Base-by-base conservation (phyloP, 108 stramenopile species). In the Schizochytrium sp. region DNA sequence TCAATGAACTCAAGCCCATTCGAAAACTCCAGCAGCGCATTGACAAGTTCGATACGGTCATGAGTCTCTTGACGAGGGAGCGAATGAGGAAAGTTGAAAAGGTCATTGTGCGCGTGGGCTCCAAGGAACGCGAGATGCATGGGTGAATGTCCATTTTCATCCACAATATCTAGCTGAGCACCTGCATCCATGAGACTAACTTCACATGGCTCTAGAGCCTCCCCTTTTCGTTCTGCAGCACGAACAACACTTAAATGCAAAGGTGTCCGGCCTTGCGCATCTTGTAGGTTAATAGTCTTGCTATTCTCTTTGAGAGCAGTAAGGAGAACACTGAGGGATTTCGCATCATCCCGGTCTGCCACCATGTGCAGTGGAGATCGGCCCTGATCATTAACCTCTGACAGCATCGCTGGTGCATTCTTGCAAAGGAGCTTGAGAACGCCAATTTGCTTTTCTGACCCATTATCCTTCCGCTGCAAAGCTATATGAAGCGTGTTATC, bases 1-100 rank as follows among this genome's bases (percentile, higher is more conserved):
- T 55, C 53, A 8, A 83, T 40, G 50, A 55, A 13, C 5, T 12
- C n/a, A 47, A 55, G 8, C 50, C 40, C 3, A 2, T 17, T 7
- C 2, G 76, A 13, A 15, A 44, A 69, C 12, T 7, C 53, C 15
- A 49, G 53, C 15, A 83, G 28, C 10, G 76, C 53, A 42, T 49
- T 55, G 47, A 83, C 76, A 38, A 83, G 53, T 2, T 83, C 76
- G 55, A 83, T 83, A 5, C 50, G 76, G 76, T 83, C 76, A 53
- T 49, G 47, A 10, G 5, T 28, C n/a, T 7, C 53, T 17, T 7
- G 10, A 10, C 47, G 50, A 2, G 5, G 50, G 45, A 83, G 28
- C n/a, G 10, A 10, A 40, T 83, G 76, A 17, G 76, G 76, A 53
- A 83, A 83, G 3, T 83, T 55, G 10, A 13, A 50, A 47, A 83